Evolutionary conservation across 1,139 yeast genomes (phyloP).

Genomic region (Kazachstania sp.): DNA sequence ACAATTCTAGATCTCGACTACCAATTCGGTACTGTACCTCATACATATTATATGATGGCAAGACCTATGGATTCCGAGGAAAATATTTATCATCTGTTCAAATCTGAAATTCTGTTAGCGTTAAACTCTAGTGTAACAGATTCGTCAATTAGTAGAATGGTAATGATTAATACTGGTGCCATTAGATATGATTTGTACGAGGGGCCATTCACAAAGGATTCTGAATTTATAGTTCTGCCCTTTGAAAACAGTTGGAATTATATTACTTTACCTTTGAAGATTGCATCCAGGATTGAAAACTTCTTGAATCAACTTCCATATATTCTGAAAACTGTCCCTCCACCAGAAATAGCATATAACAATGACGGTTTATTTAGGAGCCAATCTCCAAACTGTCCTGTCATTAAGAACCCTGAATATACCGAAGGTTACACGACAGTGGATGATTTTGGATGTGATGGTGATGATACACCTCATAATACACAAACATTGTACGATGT

Average conservation of each 20-base stretch:
- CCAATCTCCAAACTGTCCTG: slow-evolving; percentile 21
- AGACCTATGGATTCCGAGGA: slow-evolving; percentile 56
- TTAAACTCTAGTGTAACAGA: slow-evolving; percentile 31
- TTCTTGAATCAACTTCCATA: slow-evolving; percentile 26
- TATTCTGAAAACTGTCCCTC: slow-evolving; percentile 13
- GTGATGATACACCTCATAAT: slow-evolving; percentile 81
- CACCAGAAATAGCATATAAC: slow-evolving; percentile 9
- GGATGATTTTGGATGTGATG: slow-evolving; percentile 77
- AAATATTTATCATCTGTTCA: slow-evolving; percentile 55
- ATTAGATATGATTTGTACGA: slow-evolving; percentile 79
- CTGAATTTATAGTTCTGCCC: slow-evolving; percentile 80
- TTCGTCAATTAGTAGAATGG: slow-evolving; percentile 40
- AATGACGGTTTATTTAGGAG: background rate
- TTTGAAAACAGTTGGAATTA: slow-evolving; percentile 68
- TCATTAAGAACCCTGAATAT: slow-evolving; percentile 20
- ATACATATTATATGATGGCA: slow-evolving; percentile 59
- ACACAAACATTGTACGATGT: slow-evolving; percentile 50
- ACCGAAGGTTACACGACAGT: slow-evolving; percentile 61
- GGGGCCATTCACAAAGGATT: slow-evolving; percentile 76
- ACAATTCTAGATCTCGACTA: slow-evolving; percentile 45
- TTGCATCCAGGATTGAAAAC: slow-evolving; percentile 27
- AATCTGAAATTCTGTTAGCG: slow-evolving; percentile 51
- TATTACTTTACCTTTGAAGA: slow-evolving; percentile 26
- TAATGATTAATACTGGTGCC: slow-evolving; percentile 80
- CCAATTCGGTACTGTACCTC: slow-evolving; percentile 56